Conservation (phyloP, 2,329 filamentous ascomycete genomes). For the Colletotrichum sp. region DNA sequence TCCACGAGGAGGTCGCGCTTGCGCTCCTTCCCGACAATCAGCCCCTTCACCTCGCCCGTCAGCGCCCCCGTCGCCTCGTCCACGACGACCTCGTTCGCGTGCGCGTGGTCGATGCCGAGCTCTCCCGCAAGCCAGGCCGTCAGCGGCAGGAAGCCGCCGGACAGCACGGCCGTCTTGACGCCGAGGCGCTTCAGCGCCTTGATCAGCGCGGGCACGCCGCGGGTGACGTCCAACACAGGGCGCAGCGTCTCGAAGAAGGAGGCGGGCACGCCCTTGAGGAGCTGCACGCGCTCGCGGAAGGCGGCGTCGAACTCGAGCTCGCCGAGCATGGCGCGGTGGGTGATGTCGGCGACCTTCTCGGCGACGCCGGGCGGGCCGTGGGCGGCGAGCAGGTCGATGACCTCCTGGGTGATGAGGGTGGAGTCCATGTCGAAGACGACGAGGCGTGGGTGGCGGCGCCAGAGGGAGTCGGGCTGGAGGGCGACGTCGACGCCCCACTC, state of each 20-base stretch:
- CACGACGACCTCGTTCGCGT: constrained; percentile 82
- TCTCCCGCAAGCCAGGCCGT: constrained; percentile 84
- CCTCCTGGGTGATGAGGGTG: constrained; percentile 95
- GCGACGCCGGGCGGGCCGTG: constrained; percentile 72
- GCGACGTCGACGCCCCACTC: constrained; percentile 90
- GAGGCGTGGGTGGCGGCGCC: constrained; percentile 80
- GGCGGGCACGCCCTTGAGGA: constrained; percentile 81
- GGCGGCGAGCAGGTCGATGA: constrained; percentile 92
- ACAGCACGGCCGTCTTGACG: constrained; percentile 87
- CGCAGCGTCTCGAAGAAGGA: constrained; percentile 81
- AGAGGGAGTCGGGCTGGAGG: constrained; percentile 75
- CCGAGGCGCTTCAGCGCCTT: constrained; percentile 77
- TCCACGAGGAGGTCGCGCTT: constrained; percentile 75
- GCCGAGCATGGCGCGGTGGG: constrained; percentile 91
- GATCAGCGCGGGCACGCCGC: constrained; percentile 78
- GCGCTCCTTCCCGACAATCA: constrained; percentile 77
- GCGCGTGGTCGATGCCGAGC: constrained; percentile 85
- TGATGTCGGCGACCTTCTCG: constrained; percentile 85
- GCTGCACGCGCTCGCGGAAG: constrained; percentile 78
- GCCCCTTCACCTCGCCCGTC: constrained; percentile 74
- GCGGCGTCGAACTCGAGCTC: constrained; percentile 91
- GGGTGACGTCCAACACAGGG: constrained; percentile 78
- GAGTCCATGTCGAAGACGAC: constrained; percentile 99
- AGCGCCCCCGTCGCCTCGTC: constrained; percentile 59
- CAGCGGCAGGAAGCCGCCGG: constrained; percentile 89